Base-by-base conservation (phyloP, 139 green algal genomes). In the Bryopsis sp. region DNA sequence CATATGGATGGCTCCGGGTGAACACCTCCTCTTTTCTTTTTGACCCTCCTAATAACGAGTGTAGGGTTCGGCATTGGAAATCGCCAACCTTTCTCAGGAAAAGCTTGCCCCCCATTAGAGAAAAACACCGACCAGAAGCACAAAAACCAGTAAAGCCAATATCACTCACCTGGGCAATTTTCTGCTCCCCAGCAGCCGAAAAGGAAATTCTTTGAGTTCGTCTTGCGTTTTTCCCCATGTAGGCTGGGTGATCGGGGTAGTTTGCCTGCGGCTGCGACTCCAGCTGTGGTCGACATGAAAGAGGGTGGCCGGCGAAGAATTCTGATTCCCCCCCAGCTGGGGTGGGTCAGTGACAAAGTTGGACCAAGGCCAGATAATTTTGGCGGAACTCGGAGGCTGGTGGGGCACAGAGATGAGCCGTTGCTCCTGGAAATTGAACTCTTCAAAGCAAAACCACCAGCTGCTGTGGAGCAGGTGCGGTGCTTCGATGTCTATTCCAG, bases 381-480 rank as follows among this genome's bases (percentile, higher is more conserved):
- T 74, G 84, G 84, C 19, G 82, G 74, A 47, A 57, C 64, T 59
- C 72, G 84, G 48, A 68, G 84, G 0, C 74, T 88, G 46, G 74
- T 62, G 22, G 68, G 76, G 0, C 79, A 87, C 72, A 67, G 57
- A n/a, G 78, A 82, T 4, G 84, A 86, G 63, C 75, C 84, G 39
- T 65, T 86, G 76, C 78, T 88, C 60, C 72, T 88, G 22, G 82
- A 88, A 58, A 75, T 70, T 32, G 67, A 84, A 61, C 67, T 88
- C 24, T 32, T 19, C 11, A 28, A 31, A 19, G 54, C 22, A 32
- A 15, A 63, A 8, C 54, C n/a, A 32, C 26, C 54, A 32, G 22
- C 43, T 50, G 43, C 11, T 50, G 43, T 26, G 19, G 19, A 50
- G 19, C 15, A 50, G 43, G 19, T 50, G 15, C 19, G 15, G 43